phyloP scores from a whole-genome alignment of 163 green algal species.

The Scenedesmus sp. region DNA sequence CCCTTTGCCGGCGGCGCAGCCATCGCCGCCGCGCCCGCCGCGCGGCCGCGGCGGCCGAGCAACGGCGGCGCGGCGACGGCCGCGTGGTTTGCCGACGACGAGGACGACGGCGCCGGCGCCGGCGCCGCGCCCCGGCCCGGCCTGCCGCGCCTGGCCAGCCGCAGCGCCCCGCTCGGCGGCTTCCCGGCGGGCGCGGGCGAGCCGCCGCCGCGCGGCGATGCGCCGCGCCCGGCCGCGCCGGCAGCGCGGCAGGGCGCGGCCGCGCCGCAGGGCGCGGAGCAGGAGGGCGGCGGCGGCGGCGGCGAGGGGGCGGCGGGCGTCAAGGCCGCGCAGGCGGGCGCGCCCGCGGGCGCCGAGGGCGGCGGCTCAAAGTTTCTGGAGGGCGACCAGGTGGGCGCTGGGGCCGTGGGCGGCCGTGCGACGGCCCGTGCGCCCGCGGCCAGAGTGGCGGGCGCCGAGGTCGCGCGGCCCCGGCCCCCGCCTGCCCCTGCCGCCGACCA shows the following conservation, averaged over 20 bases:
- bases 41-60: background rate
- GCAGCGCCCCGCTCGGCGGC: constrained; percentile 19
- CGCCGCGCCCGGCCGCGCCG: no score
- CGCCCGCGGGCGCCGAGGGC: background rate
- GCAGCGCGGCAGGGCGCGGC: background rate
- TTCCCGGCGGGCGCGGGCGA: no score
- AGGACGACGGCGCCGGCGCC: background rate
- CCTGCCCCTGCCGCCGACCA: no score
- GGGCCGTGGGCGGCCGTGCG: no score
- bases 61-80: background rate
- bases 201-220: no score
- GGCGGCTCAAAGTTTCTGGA: constrained; percentile 8
- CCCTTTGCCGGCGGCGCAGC: background rate
- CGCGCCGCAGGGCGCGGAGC: constrained; percentile 2
- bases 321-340: background rate
- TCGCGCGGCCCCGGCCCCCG: no score
- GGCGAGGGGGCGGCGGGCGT: background rate
- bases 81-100: background rate
- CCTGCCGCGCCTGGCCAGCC: constrained; percentile 1
- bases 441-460: no score
- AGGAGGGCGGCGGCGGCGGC: background rate
- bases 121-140: no score
- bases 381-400: constrained; percentile 10
- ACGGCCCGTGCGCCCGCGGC: no score
- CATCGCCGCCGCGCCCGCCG: background rate